Percentiles rank a stretch among this genome's conserved stretches.
Conservation (phyloP, 2,329 filamentous ascomycete species). For the Fusarium incarnatum region DNA sequence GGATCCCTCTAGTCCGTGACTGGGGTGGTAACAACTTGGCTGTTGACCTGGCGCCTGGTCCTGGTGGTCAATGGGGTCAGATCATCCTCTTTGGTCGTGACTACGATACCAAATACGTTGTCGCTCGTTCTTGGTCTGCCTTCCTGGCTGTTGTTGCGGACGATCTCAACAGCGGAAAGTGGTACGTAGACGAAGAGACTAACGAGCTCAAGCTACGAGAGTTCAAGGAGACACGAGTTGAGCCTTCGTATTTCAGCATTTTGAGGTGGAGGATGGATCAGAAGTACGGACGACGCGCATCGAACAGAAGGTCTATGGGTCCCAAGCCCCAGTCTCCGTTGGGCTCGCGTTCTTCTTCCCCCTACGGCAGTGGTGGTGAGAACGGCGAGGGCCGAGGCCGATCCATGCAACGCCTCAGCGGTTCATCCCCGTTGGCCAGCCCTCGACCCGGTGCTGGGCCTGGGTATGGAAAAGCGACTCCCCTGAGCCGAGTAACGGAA, state of each 20-base stretch:
- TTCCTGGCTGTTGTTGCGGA: conserved; percentile 91
- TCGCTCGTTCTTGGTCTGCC: conserved; percentile 89
- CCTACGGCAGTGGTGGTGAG: conserved; percentile 75
- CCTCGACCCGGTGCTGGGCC: conserved; percentile 61
- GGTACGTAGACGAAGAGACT: conserved; percentile 91
- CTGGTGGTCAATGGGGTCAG: conserved; percentile 92
- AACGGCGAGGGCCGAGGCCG: conserved; percentile 74
- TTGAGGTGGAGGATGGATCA: conserved; percentile 95
- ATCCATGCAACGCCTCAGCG: conserved; percentile 76
- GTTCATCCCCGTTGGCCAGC: conserved; percentile 71
- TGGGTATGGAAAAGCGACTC: conserved; percentile 73
- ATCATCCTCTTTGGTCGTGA: conserved; percentile 96
- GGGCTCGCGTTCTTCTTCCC: conserved; percentile 64
- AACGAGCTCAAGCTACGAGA: conserved; percentile 92
- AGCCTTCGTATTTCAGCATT: conserved; percentile 94
- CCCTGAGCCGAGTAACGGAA: conserved; percentile 79
- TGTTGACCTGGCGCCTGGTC: conserved; percentile 90
- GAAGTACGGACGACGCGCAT: conserved; percentile 81
- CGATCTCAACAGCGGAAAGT: conserved; percentile 89
- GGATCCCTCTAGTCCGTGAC: conserved; percentile 96
- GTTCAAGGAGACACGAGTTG: conserved; percentile 89
- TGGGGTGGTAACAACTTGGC: conserved; percentile 99
- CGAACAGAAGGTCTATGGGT: conserved; percentile 64
- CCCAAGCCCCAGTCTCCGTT: conserved; percentile 60
- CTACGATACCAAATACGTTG: conserved; percentile 98